phyloP scores from a whole-genome alignment of 164 flowering plant species.

The Kalanchoe fedtschenkoi region DNA sequence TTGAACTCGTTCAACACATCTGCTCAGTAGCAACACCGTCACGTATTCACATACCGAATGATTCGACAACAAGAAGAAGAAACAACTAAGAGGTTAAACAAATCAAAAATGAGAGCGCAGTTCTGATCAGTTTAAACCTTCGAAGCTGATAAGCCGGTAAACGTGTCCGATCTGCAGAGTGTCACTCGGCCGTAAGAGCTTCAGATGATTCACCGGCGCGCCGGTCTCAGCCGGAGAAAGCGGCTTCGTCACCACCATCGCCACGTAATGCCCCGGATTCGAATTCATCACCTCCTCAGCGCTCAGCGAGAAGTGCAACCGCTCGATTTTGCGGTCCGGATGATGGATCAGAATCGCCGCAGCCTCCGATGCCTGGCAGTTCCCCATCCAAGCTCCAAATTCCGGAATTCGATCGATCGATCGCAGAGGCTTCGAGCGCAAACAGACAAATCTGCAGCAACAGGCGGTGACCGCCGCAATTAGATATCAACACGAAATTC shows the following conservation, averaged over 20 bases:
- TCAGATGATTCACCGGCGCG: conserved; percentile 39
- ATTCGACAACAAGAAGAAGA: no score
- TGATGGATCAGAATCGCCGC: conserved; percentile 57
- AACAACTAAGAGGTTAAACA: background rate
- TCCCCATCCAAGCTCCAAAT: conserved; percentile 39
- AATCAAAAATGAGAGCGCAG: background rate
- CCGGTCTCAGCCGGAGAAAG: conserved; percentile 26
- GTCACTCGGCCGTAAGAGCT: conserved; percentile 70
- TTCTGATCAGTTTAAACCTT: conserved; percentile 36
- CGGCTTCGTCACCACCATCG: conserved; percentile 25
- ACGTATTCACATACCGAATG: no score
- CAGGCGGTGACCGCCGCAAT: background rate
- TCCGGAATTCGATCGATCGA: background rate
- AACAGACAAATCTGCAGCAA: background rate
- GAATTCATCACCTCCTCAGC: conserved; percentile 50
- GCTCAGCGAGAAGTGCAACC: conserved; percentile 48
- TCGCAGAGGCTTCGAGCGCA: background rate
- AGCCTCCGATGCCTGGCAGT: conserved; percentile 72
- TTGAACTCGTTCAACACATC: conserved; percentile 75
- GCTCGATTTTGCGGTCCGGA: conserved; percentile 38
- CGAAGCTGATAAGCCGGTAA: conserved; percentile 64
- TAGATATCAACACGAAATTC: background rate
- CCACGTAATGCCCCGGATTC: conserved; percentile 74
- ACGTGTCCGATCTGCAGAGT: conserved; percentile 56
- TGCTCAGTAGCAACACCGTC: conserved; percentile 16